Percentiles rank a stretch among this genome's conserved stretches.
phyloP scores from a whole-genome alignment of 2,329 filamentous ascomycete species.

The Aspergillus quadricinctus region DNA sequence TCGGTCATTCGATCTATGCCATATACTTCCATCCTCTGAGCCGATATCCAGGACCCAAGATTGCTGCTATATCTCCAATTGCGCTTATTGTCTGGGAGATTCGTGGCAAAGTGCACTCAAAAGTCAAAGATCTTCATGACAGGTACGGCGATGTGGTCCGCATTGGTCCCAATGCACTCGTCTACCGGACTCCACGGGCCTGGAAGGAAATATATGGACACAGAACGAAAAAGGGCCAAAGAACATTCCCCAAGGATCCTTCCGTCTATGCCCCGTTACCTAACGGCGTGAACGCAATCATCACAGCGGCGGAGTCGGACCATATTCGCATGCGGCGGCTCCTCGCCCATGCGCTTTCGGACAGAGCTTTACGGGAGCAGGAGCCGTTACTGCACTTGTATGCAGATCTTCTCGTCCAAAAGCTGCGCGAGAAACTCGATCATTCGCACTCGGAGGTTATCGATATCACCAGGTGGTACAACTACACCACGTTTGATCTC shows the following conservation, averaged over 20 bases:
- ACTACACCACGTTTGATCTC: slow-evolving; percentile 38
- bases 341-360: slow-evolving; percentile 30
- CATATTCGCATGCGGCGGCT: slow-evolving; percentile 25
- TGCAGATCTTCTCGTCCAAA: slow-evolving; percentile 21
- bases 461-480: slow-evolving; percentile 32
- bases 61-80: slow-evolving; percentile 29
- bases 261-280: slow-evolving; percentile 20
- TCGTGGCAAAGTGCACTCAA: slow-evolving; percentile 19
- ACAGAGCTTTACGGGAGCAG: slow-evolving; percentile 24
- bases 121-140: slow-evolving; percentile 25
- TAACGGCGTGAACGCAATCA: slow-evolving; percentile 10
- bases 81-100: slow-evolving; percentile 34
- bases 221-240: slow-evolving; percentile 13
- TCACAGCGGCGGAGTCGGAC: slow-evolving; percentile 17
- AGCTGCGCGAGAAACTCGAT: slow-evolving; percentile 10
- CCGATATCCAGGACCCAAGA: slow-evolving; percentile 36
- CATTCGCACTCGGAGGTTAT: slow-evolving; percentile 6
- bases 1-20: slow-evolving; percentile 23
- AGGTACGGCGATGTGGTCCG: slow-evolving; percentile 35
- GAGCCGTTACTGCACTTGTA: slow-evolving; percentile 15
- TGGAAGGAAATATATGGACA: slow-evolving; percentile 43
- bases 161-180: slow-evolving; percentile 30
- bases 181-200: slow-evolving; percentile 34
- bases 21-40: slow-evolving; percentile 38
- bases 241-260: slow-evolving; percentile 24